Percentiles rank a stretch among this genome's conserved stretches.
Evolutionary conservation across 2,329 filamentous ascomycete species (phyloP).

Genomic region (Arthroderma uncinatum): DNA sequence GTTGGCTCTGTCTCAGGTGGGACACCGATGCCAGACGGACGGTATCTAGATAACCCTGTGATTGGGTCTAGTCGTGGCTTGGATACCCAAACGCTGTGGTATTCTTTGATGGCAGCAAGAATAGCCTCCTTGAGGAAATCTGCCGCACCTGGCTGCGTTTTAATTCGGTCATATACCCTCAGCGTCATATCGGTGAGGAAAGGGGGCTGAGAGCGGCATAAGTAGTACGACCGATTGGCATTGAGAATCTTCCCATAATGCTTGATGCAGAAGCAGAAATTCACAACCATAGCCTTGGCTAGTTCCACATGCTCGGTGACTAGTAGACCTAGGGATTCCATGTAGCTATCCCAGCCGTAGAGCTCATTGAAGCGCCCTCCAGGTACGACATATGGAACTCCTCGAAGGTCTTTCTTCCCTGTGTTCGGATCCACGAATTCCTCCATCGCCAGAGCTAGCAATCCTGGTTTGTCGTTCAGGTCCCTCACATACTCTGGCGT

Average conservation of each 20-base stretch:
- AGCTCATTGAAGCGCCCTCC: slow-evolving; percentile 96
- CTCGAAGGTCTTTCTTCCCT: slow-evolving; percentile 59
- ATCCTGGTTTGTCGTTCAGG: slow-evolving; percentile 75
- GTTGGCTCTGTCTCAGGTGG: slow-evolving; percentile 82
- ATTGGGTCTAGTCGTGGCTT: slow-evolving; percentile 65
- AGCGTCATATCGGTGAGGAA: slow-evolving; percentile 97
- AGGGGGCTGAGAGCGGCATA: slow-evolving; percentile 85
- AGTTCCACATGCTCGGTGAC: slow-evolving; percentile 75
- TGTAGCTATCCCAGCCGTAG: slow-evolving; percentile 99
- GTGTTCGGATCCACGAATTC: slow-evolving; percentile 56
- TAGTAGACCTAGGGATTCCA: slow-evolving; percentile 84
- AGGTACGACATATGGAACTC: slow-evolving; percentile 91
- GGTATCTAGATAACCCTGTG: slow-evolving; percentile 73
- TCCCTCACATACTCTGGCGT: slow-evolving; percentile 71
- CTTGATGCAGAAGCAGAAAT: slow-evolving; percentile 96
- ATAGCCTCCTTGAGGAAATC: slow-evolving; percentile 74
- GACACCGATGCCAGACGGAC: slow-evolving; percentile 71
- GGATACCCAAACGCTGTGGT: slow-evolving; percentile 76
- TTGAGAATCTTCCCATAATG: slow-evolving; percentile 99
- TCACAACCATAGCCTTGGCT: slow-evolving; percentile 86
- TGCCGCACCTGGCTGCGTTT: slow-evolving; percentile 64
- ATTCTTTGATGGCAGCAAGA: slow-evolving; percentile 92
- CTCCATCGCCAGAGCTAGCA: slow-evolving; percentile 84
- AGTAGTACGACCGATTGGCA: slow-evolving; percentile 90
- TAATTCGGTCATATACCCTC: slow-evolving; percentile 85